These are phyloP conservation scores for Neonectria magnoliae DNA, from an alignment of 2,329 filamentous ascomycete genomes.

Conservation along the genomic window DNA sequence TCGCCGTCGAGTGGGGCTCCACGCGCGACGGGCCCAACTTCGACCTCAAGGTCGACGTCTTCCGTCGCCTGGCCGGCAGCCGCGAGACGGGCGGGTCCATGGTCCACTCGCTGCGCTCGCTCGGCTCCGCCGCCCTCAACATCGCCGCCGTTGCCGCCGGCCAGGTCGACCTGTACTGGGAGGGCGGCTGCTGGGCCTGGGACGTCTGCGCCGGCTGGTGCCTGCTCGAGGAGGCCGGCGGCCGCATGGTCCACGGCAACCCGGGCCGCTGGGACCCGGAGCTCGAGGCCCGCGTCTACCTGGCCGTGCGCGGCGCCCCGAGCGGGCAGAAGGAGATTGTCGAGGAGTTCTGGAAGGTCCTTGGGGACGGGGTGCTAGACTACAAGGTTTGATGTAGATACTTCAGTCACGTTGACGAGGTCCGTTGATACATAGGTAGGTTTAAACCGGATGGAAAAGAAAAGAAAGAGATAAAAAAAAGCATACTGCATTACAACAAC, in stretches of 20 bases:
- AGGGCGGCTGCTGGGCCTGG: conserved; percentile 87
- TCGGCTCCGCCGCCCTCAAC: conserved; percentile 81
- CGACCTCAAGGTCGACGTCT: conserved; percentile 73
- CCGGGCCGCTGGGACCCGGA: conserved; percentile 75
- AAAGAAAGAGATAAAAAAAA: too few relatives aligned
- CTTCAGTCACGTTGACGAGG: too few relatives aligned
- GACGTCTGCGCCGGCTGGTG: conserved; percentile 86
- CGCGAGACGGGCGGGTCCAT: conserved; percentile 75
- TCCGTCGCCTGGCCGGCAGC: conserved; percentile 66
- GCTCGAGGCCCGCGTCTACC: conserved; percentile 68
- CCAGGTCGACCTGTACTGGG: conserved; percentile 80
- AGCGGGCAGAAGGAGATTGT: conserved; percentile 69
- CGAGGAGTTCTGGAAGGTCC: conserved; percentile 71
- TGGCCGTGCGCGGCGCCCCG: conserved; percentile 70
- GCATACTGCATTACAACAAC: background rate
- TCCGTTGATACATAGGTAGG: too few relatives aligned
- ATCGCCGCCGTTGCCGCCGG: conserved; percentile 77
- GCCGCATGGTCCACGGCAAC: conserved; percentile 77
- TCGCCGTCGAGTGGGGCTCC: conserved; percentile 79
- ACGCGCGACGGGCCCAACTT: conserved; percentile 76
- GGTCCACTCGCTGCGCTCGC: conserved; percentile 77
- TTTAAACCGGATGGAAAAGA: background rate
- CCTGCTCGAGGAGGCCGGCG: conserved; percentile 78
- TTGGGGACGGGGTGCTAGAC: conserved; percentile 64
- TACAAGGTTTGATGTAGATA: conserved; percentile 48